These are phyloP conservation scores for Sindora glabra DNA, from an alignment of 306 rosid genomes.

Conservation along the genomic window DNA sequence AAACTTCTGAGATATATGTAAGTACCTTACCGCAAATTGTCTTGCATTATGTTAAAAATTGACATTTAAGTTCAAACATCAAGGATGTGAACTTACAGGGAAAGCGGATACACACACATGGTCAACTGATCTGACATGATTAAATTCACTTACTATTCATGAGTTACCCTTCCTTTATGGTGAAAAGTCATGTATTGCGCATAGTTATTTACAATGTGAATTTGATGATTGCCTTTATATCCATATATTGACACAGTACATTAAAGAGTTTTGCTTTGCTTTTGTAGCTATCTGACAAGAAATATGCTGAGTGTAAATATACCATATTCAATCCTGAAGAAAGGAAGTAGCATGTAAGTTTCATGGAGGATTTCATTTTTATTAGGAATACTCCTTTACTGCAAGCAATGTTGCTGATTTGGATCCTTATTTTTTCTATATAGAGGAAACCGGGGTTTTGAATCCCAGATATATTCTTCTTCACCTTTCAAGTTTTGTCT, in stretches of 20 bases:
- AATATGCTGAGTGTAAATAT: constrained; percentile 64
- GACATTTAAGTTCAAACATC: neutral
- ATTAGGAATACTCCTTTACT: neutral
- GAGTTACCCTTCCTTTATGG: neutral
- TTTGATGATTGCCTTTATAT: neutral
- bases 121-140: too few species aligned
- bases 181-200: neutral
- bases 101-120: neutral
- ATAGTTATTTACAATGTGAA: neutral
- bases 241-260: neutral
- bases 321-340: constrained; percentile 54
- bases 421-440: neutral
- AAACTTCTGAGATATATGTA: constrained; percentile 51
- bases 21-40: constrained; percentile 21
- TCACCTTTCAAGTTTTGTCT: neutral
- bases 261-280: constrained; percentile 9
- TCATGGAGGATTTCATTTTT: constrained; percentile 1
- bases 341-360: constrained; percentile 68
- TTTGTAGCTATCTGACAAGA: constrained; percentile 60
- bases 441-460: neutral
- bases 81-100: neutral
- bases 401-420: neutral
- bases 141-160: neutral
- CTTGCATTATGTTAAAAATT: constrained; percentile 3
- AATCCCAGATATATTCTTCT: neutral